Base-by-base conservation (phyloP, 306 rosid species). In the Trifolium repens region DNA sequence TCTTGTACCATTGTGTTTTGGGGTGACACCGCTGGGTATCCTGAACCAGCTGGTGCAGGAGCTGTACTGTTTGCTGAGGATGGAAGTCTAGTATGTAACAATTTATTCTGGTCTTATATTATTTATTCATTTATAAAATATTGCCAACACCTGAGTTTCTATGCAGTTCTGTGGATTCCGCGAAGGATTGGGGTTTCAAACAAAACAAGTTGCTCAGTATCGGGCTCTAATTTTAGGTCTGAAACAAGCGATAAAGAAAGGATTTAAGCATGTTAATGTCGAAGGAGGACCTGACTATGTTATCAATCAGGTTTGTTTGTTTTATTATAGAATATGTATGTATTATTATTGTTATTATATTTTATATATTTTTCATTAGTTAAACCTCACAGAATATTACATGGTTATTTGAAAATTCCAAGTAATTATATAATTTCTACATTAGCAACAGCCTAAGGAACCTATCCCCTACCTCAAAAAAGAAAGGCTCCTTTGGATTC, bases 31-130 rank as follows among this genome's bases (percentile, higher is more conserved):
- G 26, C 26, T 24, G 1, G 26, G 26, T 24, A 2, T 89, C 98
- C 98, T 82, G 98, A 97, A 74, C 86, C 62, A 22, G 83, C 97
- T 77, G 97, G 98, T 66, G 96, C 98, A 19, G 98, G 96, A 78
- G 97, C 94, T 74, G 81, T 94, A 63, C 80, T 94, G 57, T 88
- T 88, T 60, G 82, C 94, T 65, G 88, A 71, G 75, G 89, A 91
- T 64, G 53, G 71, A 69, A 83, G 84, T 64, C 58, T 47, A 85
- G 98, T 91, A 77, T 63, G 13, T 24, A n/a, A 34, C n/a, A 16
- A 24, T 70, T 81, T 44, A 5, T 39, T 73, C n/a, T 14, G 15
- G 46, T 34, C 2, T 9, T n/a, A 14, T 17, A 4, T 17, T n/a
- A 12, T 46, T 53, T 17, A 17, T 16, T 63, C 8, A 58, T n/a